These are phyloP conservation scores for Stephanodiscus minutulus DNA, from an alignment of 108 stramenopile genomes.

Conservation along the genomic window DNA sequence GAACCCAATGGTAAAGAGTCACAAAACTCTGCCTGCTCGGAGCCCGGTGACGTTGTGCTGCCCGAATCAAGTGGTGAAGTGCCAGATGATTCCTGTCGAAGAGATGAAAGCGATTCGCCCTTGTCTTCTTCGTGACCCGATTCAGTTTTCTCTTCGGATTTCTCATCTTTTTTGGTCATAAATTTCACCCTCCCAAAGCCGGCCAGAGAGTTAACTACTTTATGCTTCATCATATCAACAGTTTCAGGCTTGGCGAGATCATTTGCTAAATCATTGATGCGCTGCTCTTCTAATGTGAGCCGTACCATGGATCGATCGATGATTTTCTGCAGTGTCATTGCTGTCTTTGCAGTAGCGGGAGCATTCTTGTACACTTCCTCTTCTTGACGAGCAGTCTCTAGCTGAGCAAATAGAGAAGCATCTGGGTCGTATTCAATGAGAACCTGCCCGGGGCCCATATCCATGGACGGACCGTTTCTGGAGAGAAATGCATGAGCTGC, in stretches of 20 bases:
- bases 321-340: constrained; percentile 67
- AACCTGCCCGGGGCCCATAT: constrained; percentile 54
- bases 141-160: not conserved
- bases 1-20: constrained; percentile 1
- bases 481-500: constrained; percentile 81
- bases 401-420: constrained; percentile 71
- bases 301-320: constrained; percentile 78
- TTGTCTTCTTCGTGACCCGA: constrained; percentile 1
- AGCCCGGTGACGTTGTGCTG: not conserved
- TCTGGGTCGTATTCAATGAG: constrained; percentile 77
- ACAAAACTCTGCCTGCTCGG: constrained; percentile 10
- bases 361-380: constrained; percentile 61
- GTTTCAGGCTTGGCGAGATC: constrained; percentile 36
- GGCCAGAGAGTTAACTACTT: constrained; percentile 38
- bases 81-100: constrained; percentile 24
- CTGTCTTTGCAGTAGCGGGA: constrained; percentile 67
- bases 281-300: constrained; percentile 57
- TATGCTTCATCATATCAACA: constrained; percentile 41
- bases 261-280: constrained; percentile 49
- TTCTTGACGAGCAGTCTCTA: constrained; percentile 64
- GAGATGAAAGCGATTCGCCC: constrained; percentile 9
- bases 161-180: constrained; percentile 9
- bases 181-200: constrained; percentile 19
- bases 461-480: constrained; percentile 54
- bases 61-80: constrained; percentile 7